These are phyloP conservation scores for slime mould (Dictyostelium discoideum) DNA, from an alignment of 78 protist genomes.

Conservation along the genomic window DNA sequence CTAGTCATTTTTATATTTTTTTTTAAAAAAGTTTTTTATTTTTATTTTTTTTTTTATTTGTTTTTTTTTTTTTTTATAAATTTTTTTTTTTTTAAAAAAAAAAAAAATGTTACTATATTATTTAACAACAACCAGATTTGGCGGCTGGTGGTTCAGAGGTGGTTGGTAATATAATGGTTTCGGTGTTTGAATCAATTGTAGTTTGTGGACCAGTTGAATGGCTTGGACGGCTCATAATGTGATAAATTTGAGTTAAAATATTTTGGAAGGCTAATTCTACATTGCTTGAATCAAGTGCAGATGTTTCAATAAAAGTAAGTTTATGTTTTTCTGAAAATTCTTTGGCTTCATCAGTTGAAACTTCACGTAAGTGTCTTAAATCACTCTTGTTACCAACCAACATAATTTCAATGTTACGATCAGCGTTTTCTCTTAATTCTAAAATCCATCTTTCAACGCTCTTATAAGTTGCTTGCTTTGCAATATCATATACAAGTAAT, in stretches of 20 bases:
- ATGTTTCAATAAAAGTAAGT: constrained; percentile 84
- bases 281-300: constrained; percentile 84
- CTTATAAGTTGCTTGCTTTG: constrained; percentile 84
- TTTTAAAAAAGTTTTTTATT: background rate
- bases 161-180: background rate
- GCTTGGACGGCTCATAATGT: constrained; percentile 74
- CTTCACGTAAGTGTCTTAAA: constrained; percentile 83
- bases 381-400: constrained; percentile 98
- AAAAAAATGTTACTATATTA: background rate
- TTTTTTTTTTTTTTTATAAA: background rate
- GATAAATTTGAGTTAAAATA: constrained; percentile 77
- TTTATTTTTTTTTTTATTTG: background rate
- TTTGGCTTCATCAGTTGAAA: constrained; percentile 87
- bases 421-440: constrained; percentile 93
- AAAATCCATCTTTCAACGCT: constrained; percentile 88
- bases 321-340: constrained; percentile 84
- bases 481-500: constrained; percentile 84
- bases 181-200: constrained; percentile 4
- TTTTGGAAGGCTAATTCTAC: constrained; percentile 83
- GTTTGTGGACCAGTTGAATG: background rate
- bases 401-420: constrained; percentile 96
- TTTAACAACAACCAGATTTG: background rate
- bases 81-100: background rate
- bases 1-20: no score
- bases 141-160: background rate